Percentiles rank a stretch among this genome's conserved stretches.
Conservation (phyloP, 345 rosid species). For the Citrus sp. region DNA sequence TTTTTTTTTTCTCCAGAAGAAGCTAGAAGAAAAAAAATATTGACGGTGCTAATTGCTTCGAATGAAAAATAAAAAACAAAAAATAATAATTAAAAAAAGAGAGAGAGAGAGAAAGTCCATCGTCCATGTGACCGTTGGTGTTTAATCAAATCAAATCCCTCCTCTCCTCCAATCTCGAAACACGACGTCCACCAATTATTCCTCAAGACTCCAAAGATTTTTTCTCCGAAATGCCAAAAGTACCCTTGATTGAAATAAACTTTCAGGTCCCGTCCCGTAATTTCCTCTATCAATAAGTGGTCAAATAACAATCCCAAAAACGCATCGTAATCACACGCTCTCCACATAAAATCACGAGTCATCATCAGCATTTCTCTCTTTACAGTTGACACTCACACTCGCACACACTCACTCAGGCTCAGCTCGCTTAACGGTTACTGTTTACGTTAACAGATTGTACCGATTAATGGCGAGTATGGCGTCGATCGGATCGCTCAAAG, state of each 20-base stretch:
- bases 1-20: too few species aligned
- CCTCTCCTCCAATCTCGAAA: not conserved
- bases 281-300: not conserved
- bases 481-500: slow-evolving; percentile 33
- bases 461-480: slow-evolving; percentile 45
- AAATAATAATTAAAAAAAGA: too few species aligned
- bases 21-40: not conserved
- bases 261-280: not conserved
- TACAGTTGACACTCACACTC: too few species aligned
- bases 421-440: not conserved
- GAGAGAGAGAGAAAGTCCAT: too few species aligned
- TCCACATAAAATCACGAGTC: slow-evolving; percentile 4
- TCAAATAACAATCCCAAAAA: not conserved
- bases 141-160: not conserved
- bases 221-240: not conserved
- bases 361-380: not conserved
- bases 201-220: not conserved
- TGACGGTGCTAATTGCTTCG: not conserved
- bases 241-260: not conserved
- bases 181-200: slow-evolving; percentile 14
- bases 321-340: not conserved
- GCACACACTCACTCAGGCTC: not conserved
- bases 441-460: not conserved
- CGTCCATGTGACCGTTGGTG: not conserved
- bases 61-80: too few species aligned